Evolutionary conservation across 805 yeast species (phyloP), one percentile per base, ranked within the genome.

Genomic region (Metschnikowia noctiluminum): DNA sequence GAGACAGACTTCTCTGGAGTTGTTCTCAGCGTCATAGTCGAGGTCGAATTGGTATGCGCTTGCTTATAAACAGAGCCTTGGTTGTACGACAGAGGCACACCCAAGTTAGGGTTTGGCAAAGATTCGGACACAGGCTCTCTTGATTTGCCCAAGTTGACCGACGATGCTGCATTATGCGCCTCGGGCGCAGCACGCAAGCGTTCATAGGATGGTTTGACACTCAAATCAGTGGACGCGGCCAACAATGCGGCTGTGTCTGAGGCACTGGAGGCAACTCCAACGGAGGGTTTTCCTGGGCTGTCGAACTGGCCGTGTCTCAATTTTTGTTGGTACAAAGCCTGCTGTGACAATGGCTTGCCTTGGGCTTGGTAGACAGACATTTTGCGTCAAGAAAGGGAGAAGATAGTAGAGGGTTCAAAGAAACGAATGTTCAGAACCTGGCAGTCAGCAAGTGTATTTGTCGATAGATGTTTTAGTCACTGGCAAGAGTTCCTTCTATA

Each of bases 201-300:
- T 63, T 81, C 84, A 63, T 85, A 86, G 12, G 71, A 55, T 12
- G 89, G 82, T 52, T 77, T 79, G 35, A 85, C 79, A 2, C 82
- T 75, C 40, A 83, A 72, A 63, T 82, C 87, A 2, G 86, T 68
- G 11, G 82, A 78, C 7, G 87, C 79, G 2, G 94, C 95, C 52
- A 85, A 71, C 46, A 85, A 69, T 1, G 94, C 94, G 42, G 95
- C 92, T 6, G 86, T 80, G 61, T 84, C 89, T 13, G 88, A 78
- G 28, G 90, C 88, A 38, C 79, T 74, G 50, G 83, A 76, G 52
- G 79, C 76, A 30, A 85, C 86, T n/a, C 92, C 91, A 6, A 82
- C 67, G 10, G 75, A 67, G 3, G 73, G 73, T 44, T 66, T 71
- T 15, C 76, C 52, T 43, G 74, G 62, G 66, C 80, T 41, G 79